Evolutionary conservation across 257 asterid genomes (phyloP).

Genomic region (Forsythia viridissima): DNA sequence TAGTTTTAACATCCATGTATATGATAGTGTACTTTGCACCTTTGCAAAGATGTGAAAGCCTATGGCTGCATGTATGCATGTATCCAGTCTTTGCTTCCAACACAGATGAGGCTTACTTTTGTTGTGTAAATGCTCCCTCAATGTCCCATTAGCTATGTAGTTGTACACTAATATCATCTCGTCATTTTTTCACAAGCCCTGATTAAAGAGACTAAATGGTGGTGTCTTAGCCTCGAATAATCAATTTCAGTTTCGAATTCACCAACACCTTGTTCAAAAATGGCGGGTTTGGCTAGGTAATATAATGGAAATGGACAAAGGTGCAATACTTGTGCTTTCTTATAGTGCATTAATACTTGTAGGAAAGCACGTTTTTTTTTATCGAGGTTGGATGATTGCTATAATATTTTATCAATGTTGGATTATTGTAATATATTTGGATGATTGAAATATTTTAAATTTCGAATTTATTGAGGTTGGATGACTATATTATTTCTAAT

Average conservation of each 20-base stretch:
- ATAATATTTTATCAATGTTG: too few species aligned
- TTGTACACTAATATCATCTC: conserved; percentile 85
- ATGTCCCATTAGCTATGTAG: conserved; percentile 78
- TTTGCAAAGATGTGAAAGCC: conserved; percentile 85
- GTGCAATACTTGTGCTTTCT: too few species aligned
- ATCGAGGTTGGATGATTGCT: too few species aligned
- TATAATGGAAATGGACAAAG: too few species aligned
- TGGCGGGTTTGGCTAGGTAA: too few species aligned
- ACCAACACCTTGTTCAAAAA: conserved; percentile 64
- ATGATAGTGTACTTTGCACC: conserved; percentile 76
- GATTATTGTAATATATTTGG: too few species aligned
- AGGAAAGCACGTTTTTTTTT: too few species aligned
- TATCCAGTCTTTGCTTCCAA: conserved; percentile 67
- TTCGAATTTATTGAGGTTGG: too few species aligned
- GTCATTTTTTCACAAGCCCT: conserved; percentile 70
- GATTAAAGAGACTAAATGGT: conserved; percentile 69
- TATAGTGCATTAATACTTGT: too few species aligned
- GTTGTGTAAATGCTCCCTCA: conserved; percentile 68
- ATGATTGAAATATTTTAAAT: too few species aligned
- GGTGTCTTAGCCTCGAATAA: conserved; percentile 70
- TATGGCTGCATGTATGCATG: conserved; percentile 71
- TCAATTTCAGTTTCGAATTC: conserved; percentile 79
- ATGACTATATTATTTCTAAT: too few species aligned
- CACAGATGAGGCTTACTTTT: conserved; percentile 26
- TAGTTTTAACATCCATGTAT: conserved; percentile 77